Conservation (phyloP, 495 filamentous ascomycete species). For the Cladorrhinum samala region DNA sequence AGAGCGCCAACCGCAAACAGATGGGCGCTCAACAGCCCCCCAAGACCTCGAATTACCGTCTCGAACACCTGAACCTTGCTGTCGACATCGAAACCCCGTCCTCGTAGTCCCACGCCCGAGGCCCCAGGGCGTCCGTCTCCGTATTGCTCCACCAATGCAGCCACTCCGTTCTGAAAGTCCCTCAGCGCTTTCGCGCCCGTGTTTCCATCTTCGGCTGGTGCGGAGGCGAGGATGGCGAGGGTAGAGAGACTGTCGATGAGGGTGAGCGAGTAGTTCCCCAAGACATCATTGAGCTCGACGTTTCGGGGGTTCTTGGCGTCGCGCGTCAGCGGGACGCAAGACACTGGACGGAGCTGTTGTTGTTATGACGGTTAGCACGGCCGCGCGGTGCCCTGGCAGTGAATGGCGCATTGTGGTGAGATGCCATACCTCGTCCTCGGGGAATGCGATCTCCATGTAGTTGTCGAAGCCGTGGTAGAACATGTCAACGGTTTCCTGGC, state of each 20-base stretch:
- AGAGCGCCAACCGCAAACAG: constrained; percentile 85
- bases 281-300: constrained; percentile 87
- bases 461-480: constrained; percentile 98
- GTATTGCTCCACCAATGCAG: constrained; percentile 74
- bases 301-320: constrained; percentile 73
- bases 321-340: constrained; percentile 75
- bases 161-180: constrained; percentile 77
- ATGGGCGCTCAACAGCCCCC: constrained; percentile 87
- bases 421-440: constrained; percentile 75
- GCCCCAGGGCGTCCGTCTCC: constrained; percentile 72
- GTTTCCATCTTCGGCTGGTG: constrained; percentile 40
- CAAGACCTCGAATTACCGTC: constrained; percentile 89
- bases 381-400: neutral
- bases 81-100: constrained; percentile 88
- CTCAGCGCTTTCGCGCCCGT: constrained; percentile 55
- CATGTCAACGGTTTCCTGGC: constrained; percentile 77
- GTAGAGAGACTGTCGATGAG: constrained; percentile 92
- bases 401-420: constrained; percentile 4
- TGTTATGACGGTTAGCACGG: neutral
- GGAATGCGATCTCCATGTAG: constrained; percentile 90
- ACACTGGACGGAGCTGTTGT: constrained; percentile 66
- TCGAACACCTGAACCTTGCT: constrained; percentile 98
- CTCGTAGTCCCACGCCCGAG: constrained; percentile 62
- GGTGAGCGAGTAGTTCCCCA: constrained; percentile 95
- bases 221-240: constrained; percentile 81